A percentile compares a stretch with the other conserved stretches of the same genome.
phyloP scores from a whole-genome alignment of 1,284 basidiomycete genomes.

The Moniliophthora roreri region DNA sequence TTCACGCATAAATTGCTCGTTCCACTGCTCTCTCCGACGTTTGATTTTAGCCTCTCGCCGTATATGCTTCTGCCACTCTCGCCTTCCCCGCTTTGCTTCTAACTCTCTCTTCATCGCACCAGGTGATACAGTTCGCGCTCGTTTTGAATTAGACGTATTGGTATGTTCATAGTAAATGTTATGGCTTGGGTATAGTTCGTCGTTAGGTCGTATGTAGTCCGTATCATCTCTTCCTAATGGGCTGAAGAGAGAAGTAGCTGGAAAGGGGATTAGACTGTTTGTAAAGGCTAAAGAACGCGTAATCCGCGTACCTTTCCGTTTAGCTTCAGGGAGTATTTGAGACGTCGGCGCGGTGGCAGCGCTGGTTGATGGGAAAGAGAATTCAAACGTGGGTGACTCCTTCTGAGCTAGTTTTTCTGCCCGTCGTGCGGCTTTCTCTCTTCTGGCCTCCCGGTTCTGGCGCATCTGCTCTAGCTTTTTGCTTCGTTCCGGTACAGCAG shows the following conservation, averaged over 20 bases:
- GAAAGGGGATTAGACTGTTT: conserved; percentile 14
- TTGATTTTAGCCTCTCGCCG: conserved; percentile 36
- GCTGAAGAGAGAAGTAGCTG: conserved; percentile 33
- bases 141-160: conserved; percentile 34
- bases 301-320: conserved; percentile 46
- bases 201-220: conserved; percentile 27
- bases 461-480: conserved; percentile 29
- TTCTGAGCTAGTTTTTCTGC: conserved; percentile 24
- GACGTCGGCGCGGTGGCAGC: neutral
- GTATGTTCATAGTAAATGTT: conserved; percentile 29
- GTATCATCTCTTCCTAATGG: conserved; percentile 23
- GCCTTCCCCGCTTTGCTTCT: conserved; percentile 34
- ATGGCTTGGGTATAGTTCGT: conserved; percentile 26
- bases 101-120: conserved; percentile 35
- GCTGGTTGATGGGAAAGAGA: conserved; percentile 6
- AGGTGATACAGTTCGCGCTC: conserved; percentile 49
- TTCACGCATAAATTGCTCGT: conserved; percentile 39
- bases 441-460: conserved; percentile 33
- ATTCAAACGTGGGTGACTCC: conserved; percentile 19
- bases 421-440: conserved; percentile 32
- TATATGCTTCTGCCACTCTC: conserved; percentile 39
- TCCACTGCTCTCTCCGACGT: conserved; percentile 35
- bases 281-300: neutral
- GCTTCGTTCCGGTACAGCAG: conserved; percentile 15
- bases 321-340: conserved; percentile 24